Conservation (phyloP, 2,329 filamentous ascomycete species). For the Sarocladium kiliense region DNA sequence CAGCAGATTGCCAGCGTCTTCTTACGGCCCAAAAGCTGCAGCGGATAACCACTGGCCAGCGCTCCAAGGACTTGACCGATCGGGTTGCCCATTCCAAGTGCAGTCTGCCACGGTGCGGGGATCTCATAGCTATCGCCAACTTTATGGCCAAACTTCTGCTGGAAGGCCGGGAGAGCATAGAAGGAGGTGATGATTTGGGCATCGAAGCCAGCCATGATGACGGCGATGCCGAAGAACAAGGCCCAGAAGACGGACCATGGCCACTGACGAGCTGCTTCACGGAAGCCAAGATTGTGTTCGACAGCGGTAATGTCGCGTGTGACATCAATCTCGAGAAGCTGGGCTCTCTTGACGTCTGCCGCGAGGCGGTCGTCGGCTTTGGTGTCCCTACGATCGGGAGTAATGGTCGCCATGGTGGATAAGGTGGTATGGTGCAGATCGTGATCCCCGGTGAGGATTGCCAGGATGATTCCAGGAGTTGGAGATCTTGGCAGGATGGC, state of each 20-base stretch:
- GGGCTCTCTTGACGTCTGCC: background rate
- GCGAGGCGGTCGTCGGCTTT: background rate
- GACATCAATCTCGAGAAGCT: constrained; percentile 2
- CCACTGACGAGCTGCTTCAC: constrained; percentile 35
- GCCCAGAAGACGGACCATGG: constrained; percentile 49
- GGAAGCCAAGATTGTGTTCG: constrained; percentile 35
- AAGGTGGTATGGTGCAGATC: background rate
- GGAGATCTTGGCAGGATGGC: too few relatives aligned
- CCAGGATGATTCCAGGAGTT: too few relatives aligned
- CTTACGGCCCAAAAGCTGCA: constrained; percentile 38
- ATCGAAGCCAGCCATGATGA: constrained; percentile 61
- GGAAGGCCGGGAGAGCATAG: constrained; percentile 54
- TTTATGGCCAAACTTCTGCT: constrained; percentile 48
- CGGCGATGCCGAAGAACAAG: constrained; percentile 52
- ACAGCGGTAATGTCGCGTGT: constrained; percentile 2
- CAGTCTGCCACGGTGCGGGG: constrained; percentile 43
- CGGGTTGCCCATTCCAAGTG: constrained; percentile 36
- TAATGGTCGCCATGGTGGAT: background rate
- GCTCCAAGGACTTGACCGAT: constrained; percentile 44
- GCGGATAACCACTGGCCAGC: constrained; percentile 19
- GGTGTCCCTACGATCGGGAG: background rate
- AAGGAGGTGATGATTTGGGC: constrained; percentile 60
- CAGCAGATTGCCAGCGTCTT: constrained; percentile 40
- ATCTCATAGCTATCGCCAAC: constrained; percentile 37
- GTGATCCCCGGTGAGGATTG: background rate